Base-by-base conservation (phyloP, 306 rosid genomes). In the Fragaria nilgerrensis region DNA sequence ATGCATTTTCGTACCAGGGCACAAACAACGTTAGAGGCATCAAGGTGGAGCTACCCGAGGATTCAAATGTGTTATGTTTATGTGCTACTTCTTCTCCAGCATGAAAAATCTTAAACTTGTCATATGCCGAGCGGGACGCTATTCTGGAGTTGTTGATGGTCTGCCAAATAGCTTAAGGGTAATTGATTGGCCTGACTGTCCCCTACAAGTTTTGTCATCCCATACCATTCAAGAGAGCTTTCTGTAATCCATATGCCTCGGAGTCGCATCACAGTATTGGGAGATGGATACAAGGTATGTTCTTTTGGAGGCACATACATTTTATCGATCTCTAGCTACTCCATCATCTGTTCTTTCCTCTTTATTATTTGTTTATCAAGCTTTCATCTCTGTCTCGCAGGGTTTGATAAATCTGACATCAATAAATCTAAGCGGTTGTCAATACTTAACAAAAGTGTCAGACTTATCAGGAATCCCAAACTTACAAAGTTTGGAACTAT, bases 161-260 rank as follows among this genome's bases (percentile, higher is more conserved):
- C 78, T 87, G n/a, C 80, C 90, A 2, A 64, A 82, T 12, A 25
- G 8, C 8, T 55, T n/a, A 4, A 55, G 62, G 62, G 29, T 55
- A 6, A 20, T 55, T n/a, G 62, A 55, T n/a, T 55, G 62, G 62
- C 29, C 62, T 55, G 27, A 8, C 9, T 55, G 23, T 55, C 62
- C 62, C 2, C 77, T 49, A 39, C 34, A 50, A 10, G 50, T 50
- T 78, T 65, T 85, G 47, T 89, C 89, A 1, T 36, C 55, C 3
- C 59, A 67, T 71, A 81, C 85, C 37, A 3, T 50, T 72, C 86
- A 7, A 43, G 37, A 65, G 49, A 79, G n/a, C 87, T 85, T 68
- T 72, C 49, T 66, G 80, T 14, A 1, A 77, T 87, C 29, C 25
- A 23, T 11, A 41, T 87, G 79, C 82, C 75, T 3, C 1, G 61